phyloP scores from a whole-genome alignment of 2,329 filamentous ascomycete genomes.

The Plenodomus biglobosus region DNA sequence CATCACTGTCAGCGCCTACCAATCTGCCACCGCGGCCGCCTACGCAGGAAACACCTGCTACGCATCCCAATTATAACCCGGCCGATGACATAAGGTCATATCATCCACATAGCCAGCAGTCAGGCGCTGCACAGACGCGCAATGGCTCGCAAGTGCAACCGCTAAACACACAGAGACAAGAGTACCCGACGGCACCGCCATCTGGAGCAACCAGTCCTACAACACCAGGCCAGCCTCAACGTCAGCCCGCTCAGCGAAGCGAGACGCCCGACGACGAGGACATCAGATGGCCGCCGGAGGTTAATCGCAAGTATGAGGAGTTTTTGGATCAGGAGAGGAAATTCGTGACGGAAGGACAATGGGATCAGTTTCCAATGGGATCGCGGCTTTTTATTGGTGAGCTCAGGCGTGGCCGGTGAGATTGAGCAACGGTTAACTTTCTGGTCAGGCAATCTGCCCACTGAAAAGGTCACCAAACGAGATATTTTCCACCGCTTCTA shows the following conservation, averaged over 20 bases:
- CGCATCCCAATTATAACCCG: constrained; percentile 52
- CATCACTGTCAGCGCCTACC: constrained; percentile 44
- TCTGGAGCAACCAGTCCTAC: constrained; percentile 31
- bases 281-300: constrained; percentile 56
- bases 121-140: constrained; percentile 36
- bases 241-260: constrained; percentile 28
- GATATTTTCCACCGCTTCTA: constrained; percentile 93
- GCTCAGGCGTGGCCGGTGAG: constrained; percentile 18
- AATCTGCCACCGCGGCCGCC: constrained; percentile 53
- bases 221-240: constrained; percentile 31
- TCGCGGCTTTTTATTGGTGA: constrained; percentile 80
- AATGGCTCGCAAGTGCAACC: constrained; percentile 30
- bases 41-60: constrained; percentile 52
- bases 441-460: constrained; percentile 77
- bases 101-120: constrained; percentile 51
- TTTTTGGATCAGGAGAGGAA: constrained; percentile 73
- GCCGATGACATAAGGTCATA: constrained; percentile 54
- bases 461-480: constrained; percentile 88
- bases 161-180: constrained; percentile 22
- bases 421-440: neutral
- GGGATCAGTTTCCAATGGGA: constrained; percentile 77
- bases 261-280: constrained; percentile 49
- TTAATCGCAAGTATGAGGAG: constrained; percentile 68
- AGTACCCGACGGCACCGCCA: constrained; percentile 11
- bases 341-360: constrained; percentile 76